These are phyloP conservation scores for Tolypocladium cylindrosporum DNA, from an alignment of 2,329 filamentous ascomycete species.

Conservation along the genomic window DNA sequence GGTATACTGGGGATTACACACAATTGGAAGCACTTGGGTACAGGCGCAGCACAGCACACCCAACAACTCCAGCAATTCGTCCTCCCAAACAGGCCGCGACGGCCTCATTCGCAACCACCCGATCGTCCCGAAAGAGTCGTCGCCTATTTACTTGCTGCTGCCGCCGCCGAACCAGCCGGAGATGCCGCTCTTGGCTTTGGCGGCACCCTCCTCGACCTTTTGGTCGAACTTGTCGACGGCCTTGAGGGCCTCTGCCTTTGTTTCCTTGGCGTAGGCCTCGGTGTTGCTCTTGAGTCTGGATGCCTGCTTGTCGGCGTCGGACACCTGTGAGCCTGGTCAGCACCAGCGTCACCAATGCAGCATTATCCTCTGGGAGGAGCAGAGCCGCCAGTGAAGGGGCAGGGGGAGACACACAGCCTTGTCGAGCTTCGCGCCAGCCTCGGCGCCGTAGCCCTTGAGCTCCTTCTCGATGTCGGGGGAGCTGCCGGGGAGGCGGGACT, in stretches of 20 bases:
- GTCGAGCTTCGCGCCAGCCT: slow-evolving; percentile 57
- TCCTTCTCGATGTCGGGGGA: slow-evolving; percentile 55
- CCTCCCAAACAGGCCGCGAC: not conserved
- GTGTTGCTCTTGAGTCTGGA: slow-evolving; percentile 50
- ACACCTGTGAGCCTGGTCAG: slow-evolving; percentile 15
- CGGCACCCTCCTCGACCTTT: slow-evolving; percentile 66
- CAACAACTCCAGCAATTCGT: not conserved
- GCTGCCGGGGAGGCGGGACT: slow-evolving; percentile 53
- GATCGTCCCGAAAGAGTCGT: not conserved
- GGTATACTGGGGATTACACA: not conserved
- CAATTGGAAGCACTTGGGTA: not conserved
- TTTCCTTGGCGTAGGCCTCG: slow-evolving; percentile 50
- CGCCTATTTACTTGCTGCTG: slow-evolving; percentile 25
- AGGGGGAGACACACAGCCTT: slow-evolving; percentile 45
- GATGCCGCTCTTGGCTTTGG: slow-evolving; percentile 75
- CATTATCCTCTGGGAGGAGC: not conserved
- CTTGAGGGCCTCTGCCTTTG: slow-evolving; percentile 53
- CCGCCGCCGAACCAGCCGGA: slow-evolving; percentile 84
- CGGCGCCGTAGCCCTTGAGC: slow-evolving; percentile 34
- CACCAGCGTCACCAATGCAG: not conserved
- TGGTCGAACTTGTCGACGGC: slow-evolving; percentile 77
- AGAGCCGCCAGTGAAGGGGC: not conserved
- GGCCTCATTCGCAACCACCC: not conserved
- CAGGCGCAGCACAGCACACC: not conserved
- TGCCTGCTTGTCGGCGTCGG: slow-evolving; percentile 54